Conservation (phyloP, 352 stramenopile genomes). For the Phytophthora pini region DNA sequence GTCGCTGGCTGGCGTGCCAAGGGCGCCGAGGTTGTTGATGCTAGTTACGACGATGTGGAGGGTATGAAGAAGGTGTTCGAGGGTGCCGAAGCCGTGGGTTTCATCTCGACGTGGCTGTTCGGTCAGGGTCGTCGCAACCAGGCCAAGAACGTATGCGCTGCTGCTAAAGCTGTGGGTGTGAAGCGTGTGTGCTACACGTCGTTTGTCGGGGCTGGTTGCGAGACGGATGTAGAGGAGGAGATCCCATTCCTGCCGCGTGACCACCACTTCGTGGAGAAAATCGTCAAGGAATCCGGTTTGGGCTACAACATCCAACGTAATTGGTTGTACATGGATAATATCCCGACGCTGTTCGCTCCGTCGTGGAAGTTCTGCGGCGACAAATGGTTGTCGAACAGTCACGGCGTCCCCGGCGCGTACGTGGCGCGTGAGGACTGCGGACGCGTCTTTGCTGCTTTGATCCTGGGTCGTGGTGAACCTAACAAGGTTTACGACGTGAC, state of each 20-base stretch:
- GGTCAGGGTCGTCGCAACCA: constrained; percentile 32
- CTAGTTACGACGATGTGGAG: constrained; percentile 32
- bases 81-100: constrained; percentile 23
- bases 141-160: constrained; percentile 25
- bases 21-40: constrained; percentile 26
- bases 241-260: constrained; percentile 31
- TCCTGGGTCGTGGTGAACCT: constrained; percentile 28
- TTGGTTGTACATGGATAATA: constrained; percentile 34
- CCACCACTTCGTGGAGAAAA: constrained; percentile 35
- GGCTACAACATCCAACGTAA: constrained; percentile 40
- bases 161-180: constrained; percentile 23
- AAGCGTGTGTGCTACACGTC: constrained; percentile 39
- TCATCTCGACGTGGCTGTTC: constrained; percentile 39
- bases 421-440: constrained; percentile 15
- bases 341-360: constrained; percentile 33
- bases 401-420: constrained; percentile 17
- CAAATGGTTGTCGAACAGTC: constrained; percentile 33
- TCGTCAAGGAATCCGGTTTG: constrained; percentile 24
- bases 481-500: constrained; percentile 39
- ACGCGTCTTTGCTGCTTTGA: constrained; percentile 25
- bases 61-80: constrained; percentile 31
- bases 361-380: constrained; percentile 38
- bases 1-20: constrained; percentile 25
- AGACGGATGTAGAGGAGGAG: constrained; percentile 26
- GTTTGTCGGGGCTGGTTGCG: constrained; percentile 14